phyloP scores from a whole-genome alignment of 2,329 filamentous ascomycete species.

The Coleophoma eucalyptorum region DNA sequence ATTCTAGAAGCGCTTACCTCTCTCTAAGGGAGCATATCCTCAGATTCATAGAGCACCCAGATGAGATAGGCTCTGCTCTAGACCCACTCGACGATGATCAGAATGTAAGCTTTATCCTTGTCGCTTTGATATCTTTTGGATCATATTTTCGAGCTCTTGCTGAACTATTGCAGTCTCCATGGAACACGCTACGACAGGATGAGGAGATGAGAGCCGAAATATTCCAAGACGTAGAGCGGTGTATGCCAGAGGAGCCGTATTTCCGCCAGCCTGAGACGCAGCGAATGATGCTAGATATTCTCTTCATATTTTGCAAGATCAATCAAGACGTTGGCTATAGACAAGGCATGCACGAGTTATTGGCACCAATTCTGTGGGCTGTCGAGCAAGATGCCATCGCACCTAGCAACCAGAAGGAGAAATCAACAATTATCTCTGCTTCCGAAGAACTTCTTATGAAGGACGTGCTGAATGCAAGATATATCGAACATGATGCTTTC shows the following conservation, averaged over 20 bases:
- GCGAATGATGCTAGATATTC: conserved; percentile 76
- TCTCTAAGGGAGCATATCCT: conserved; percentile 72
- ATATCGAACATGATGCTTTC: conserved; percentile 88
- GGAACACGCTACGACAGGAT: conserved; percentile 82
- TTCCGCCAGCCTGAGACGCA: conserved; percentile 81
- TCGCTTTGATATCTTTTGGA: conserved; percentile 19
- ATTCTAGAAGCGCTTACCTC: conserved; percentile 71
- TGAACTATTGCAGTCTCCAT: conserved; percentile 70
- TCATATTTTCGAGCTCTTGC: conserved; percentile 33
- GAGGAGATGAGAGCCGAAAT: conserved; percentile 85
- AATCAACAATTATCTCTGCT: conserved; percentile 25
- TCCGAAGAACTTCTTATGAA: conserved; percentile 37
- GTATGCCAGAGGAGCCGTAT: conserved; percentile 84
- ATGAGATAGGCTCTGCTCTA: conserved; percentile 68
- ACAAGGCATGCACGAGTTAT: conserved; percentile 97
- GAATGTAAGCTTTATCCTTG: conserved; percentile 36
- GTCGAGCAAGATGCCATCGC: conserved; percentile 78
- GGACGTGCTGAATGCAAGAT: conserved; percentile 66
- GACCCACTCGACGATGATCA: conserved; percentile 86
- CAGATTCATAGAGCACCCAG: conserved; percentile 78
- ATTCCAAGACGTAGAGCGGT: conserved; percentile 86
- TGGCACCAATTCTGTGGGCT: conserved; percentile 85
- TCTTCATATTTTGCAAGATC: conserved; percentile 94
- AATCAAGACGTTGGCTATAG: conserved; percentile 84
- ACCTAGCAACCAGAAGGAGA: conserved; percentile 13